phyloP scores from a whole-genome alignment of 164 flowering plant genomes.

The Tetrastigma voinierianum region DNA sequence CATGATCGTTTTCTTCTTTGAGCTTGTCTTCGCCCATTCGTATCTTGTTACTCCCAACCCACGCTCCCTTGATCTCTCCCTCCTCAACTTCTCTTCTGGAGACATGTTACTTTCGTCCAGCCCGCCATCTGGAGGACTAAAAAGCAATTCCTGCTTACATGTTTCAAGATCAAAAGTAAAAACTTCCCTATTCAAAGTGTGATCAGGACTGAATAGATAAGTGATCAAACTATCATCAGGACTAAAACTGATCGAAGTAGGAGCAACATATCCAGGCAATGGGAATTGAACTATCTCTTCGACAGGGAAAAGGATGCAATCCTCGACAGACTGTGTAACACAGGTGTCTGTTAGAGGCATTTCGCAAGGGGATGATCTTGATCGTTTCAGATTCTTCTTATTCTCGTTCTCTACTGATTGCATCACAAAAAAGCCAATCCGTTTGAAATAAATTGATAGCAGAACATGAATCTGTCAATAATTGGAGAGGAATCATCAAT shows the following conservation, averaged over 20 bases:
- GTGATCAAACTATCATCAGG: slow-evolving; percentile 71
- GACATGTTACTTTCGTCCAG: slow-evolving; percentile 83
- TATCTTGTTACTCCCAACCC: slow-evolving; percentile 95
- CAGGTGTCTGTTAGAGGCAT: slow-evolving; percentile 61
- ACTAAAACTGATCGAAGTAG: slow-evolving; percentile 62
- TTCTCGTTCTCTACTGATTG: slow-evolving; percentile 39
- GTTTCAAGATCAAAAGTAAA: slow-evolving; percentile 57
- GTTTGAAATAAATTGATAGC: not conserved
- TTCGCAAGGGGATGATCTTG: slow-evolving; percentile 25
- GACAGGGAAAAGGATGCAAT: slow-evolving; percentile 46
- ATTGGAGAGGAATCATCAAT: not conserved
- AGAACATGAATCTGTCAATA: slow-evolving; percentile 9
- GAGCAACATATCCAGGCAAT: slow-evolving; percentile 75
- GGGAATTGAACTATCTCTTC: slow-evolving; percentile 87
- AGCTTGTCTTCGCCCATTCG: slow-evolving; percentile 77
- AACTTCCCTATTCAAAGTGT: slow-evolving; percentile 63
- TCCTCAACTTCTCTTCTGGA: slow-evolving; percentile 84
- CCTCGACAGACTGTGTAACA: slow-evolving; percentile 34
- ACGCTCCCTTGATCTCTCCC: slow-evolving; percentile 85
- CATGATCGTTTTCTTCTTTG: slow-evolving; percentile 58
- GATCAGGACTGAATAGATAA: slow-evolving; percentile 76
- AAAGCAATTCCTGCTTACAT: slow-evolving; percentile 54
- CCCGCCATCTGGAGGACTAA: slow-evolving; percentile 91
- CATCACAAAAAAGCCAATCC: slow-evolving; percentile 44
- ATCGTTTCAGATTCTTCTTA: slow-evolving; percentile 52